Evolutionary conservation across 768 basidiomycete genomes (phyloP), one percentile per base, ranked within the genome.

Genomic region (Suillus lakei): DNA sequence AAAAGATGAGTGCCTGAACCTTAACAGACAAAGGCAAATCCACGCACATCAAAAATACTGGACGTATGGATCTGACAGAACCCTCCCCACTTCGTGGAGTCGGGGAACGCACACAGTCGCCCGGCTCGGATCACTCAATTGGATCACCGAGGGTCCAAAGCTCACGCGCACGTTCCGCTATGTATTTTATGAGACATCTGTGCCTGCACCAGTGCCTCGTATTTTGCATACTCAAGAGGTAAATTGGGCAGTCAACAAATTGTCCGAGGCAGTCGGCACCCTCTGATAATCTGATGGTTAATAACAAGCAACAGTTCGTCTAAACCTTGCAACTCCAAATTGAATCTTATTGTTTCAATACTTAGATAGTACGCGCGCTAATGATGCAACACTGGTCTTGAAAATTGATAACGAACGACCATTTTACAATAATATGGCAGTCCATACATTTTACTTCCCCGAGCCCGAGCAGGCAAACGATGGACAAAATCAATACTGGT

Each of bases 391-490:
- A 28, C 30, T 53, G 51, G 36, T 39, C 16, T 26, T 28, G 36
- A 38, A 18, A 28, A 58, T 41, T 28, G 26, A 41, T 41, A 28
- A 59, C 58, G n/a, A 43, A 38, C 26, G 26, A 41, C 26, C 18
- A 21, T 41, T 39, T 59, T 59, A 59, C 39, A 59, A 28, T 59
- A 59, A 59, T 59, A 59, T 59, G 58, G 58, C 39, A 68, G 71
- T 60, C 26, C 74, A 66, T 73, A 74, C 74, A 74, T 76, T 74
- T 66, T 60, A 50, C 58, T 30, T 64, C 67, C 65, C 48, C 54
- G 26, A 50, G 43, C 63, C 63, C 55, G 53, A 39, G 48, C 65
- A 56, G 32, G 63, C 15, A 18, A 62, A 69, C 61, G 46, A 28
- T 32, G 46, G 60, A 58, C 48, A 62, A 58, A 26, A 34, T 38